Percentiles rank a stretch among this genome's conserved stretches.
phyloP scores from a whole-genome alignment of 176 grass and related monocot species.

The Musa troglodytarum region DNA sequence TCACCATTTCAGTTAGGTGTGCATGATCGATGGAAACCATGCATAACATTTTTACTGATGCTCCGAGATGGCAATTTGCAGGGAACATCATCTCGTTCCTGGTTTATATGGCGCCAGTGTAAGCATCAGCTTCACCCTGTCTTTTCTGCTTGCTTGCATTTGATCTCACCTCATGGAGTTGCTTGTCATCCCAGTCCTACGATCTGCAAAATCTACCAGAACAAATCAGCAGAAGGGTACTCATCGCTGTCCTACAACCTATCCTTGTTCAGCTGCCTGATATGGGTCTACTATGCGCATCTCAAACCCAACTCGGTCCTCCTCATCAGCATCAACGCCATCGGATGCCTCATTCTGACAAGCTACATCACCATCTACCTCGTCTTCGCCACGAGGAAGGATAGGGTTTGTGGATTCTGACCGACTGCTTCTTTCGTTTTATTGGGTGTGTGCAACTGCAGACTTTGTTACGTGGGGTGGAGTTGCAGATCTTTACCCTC shows the following conservation, averaged over 20 bases:
- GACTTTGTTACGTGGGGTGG: neutral
- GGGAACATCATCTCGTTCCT: constrained; percentile 78
- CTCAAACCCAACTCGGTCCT: constrained; percentile 55
- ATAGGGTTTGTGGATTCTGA: constrained; percentile 21
- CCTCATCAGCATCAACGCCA: constrained; percentile 66
- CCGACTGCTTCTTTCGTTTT: too few relatives aligned
- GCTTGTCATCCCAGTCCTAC: constrained; percentile 26
- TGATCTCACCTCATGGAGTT: neutral
- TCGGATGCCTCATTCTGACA: constrained; percentile 56
- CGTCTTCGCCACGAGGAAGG: constrained; percentile 34
- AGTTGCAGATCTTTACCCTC: constrained; percentile 34
- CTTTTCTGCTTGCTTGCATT: neutral
- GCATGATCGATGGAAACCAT: too few relatives aligned
- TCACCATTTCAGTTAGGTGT: too few relatives aligned
- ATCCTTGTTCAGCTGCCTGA: constrained; percentile 64
- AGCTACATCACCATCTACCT: constrained; percentile 62
- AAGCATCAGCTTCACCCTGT: constrained; percentile 8
- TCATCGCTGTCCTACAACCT: constrained; percentile 69
- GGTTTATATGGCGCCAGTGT: constrained; percentile 71
- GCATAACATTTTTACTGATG: too few relatives aligned
- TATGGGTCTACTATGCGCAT: constrained; percentile 71
- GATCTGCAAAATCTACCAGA: constrained; percentile 46
- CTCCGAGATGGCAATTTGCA: constrained; percentile 8
- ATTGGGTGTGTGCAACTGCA: too few relatives aligned
- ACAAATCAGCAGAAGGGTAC: constrained; percentile 68